A percentile compares a stretch with the other conserved stretches of the same genome.
Conservation (phyloP, 2,329 filamentous ascomycete genomes). For the Colletotrichum shisoi region DNA sequence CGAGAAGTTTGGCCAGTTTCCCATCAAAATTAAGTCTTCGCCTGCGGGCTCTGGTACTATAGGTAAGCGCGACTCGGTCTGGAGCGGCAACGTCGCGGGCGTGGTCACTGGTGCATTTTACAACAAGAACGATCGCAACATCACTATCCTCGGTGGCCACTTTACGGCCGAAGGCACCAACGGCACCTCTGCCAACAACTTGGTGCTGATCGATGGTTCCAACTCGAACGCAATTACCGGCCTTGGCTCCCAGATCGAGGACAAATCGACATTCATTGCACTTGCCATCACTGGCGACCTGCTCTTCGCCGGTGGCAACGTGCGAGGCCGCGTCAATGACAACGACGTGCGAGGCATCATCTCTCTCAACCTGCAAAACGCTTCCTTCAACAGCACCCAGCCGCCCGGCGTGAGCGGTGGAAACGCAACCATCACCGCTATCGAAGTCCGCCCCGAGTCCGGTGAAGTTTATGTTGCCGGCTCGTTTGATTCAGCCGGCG, state of each 20-base stretch:
- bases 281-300: conserved; percentile 71
- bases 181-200: conserved; percentile 77
- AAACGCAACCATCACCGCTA: conserved; percentile 76
- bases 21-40: conserved; percentile 61
- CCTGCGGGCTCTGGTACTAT: conserved; percentile 48
- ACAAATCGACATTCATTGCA: conserved; percentile 77
- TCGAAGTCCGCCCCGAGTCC: conserved; percentile 74
- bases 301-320: conserved; percentile 82
- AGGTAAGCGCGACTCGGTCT: conserved; percentile 57
- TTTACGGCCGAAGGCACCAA: conserved; percentile 76
- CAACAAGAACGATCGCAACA: conserved; percentile 71
- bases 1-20: conserved; percentile 62
- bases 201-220: conserved; percentile 82
- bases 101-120: conserved; percentile 85
- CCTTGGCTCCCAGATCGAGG: conserved; percentile 69
- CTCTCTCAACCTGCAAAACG: conserved; percentile 75
- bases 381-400: conserved; percentile 69
- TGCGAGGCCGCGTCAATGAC: conserved; percentile 74
- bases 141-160: conserved; percentile 87
- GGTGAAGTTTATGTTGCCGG: conserved; percentile 86
- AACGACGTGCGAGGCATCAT: conserved; percentile 75
- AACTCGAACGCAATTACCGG: conserved; percentile 72
- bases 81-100: conserved; percentile 62
- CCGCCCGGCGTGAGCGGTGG: conserved; percentile 77
- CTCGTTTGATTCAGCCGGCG: conserved; percentile 81